Evolutionary conservation across 2,329 filamentous ascomycete species (phyloP), one percentile per base, ranked within the genome.

Genomic region (Neonectria ditissima): DNA sequence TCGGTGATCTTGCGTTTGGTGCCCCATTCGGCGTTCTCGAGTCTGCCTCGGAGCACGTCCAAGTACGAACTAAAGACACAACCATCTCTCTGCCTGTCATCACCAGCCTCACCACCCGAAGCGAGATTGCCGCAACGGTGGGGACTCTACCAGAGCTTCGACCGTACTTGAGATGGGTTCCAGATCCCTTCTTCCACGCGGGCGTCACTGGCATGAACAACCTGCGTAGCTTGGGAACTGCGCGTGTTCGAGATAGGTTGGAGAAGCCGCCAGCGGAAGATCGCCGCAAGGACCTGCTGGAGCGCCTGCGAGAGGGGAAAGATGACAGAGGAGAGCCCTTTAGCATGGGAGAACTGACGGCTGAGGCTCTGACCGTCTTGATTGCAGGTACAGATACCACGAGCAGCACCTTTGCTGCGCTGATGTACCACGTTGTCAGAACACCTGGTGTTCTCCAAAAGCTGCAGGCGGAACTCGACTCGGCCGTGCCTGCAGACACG

Each of bases 351-450:
- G 93, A 97, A 76, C 84, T 97, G 54, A 96, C 93, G 0, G 93
- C 93, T 43, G 94, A 97, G 80, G 94, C 93, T 0, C 82, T 97
- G 28, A 97, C 94, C 0, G 93, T 97, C 78, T 86, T 97, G 47
- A 97, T 94, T 70, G 91, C 92, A 3, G 91, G 91, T 28, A 89
- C 86, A 47, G 91, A 94, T 77, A 93, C 91, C 0, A 93, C 91
- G 0, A 90, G 87, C 59, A 94, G 93, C 80, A 91, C 93, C 0
- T 90, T 91, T 3, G 97, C 93, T 74, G 93, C 93, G 0, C 84
- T 97, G 44, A 84, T 97, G 0, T 97, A 90, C 81, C 92, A 94
- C 82, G 89, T 88, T 39, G 82, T 90, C 6, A 83, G 84, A 43
- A 91, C 91, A 1, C 91, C 92, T 0, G 84, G 89, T 2, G 92